Evolutionary conservation across 2,329 filamentous ascomycete genomes (phyloP).

Genomic region (Calonectria ilicicola): DNA sequence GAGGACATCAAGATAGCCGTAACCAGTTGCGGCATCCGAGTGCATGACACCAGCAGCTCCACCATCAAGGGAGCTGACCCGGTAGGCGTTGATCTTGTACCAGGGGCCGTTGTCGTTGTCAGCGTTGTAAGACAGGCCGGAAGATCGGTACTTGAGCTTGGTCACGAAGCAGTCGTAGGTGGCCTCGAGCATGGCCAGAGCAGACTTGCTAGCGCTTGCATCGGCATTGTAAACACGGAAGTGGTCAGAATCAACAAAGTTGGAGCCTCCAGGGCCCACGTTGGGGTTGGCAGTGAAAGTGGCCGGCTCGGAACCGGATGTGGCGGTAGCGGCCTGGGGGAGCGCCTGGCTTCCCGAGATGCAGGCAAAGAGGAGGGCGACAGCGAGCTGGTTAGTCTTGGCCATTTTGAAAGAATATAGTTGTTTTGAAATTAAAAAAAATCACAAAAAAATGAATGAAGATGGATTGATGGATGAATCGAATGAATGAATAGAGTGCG

Average conservation of each 20-base stretch:
- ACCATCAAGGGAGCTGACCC: constrained; percentile 48
- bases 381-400: constrained; percentile 21
- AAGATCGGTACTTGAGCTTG: constrained; percentile 52
- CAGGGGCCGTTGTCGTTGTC: constrained; percentile 51
- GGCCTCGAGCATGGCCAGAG: constrained; percentile 58
- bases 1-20: constrained; percentile 58
- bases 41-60: constrained; percentile 57
- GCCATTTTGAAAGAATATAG: constrained; percentile 23
- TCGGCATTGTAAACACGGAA: constrained; percentile 53
- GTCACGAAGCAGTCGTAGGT: constrained; percentile 56
- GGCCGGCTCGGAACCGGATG: constrained; percentile 27
- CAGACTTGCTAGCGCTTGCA: constrained; percentile 31
- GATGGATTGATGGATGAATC: not conserved
- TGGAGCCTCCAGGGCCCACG: constrained; percentile 48
- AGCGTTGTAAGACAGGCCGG: constrained; percentile 51
- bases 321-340: constrained; percentile 24
- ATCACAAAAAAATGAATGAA: not conserved
- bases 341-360: constrained; percentile 27
- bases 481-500: not conserved
- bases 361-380: constrained; percentile 28
- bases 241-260: constrained; percentile 50
- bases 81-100: constrained; percentile 61
- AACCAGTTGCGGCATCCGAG: constrained; percentile 52
- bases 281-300: constrained; percentile 45
- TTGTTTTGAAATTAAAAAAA: not conserved